A percentile compares a stretch with the other conserved stretches of the same genome.
These are phyloP conservation scores for Emiliania huxleyi DNA, from an alignment of 78 protist genomes.

Conservation along the genomic window DNA sequence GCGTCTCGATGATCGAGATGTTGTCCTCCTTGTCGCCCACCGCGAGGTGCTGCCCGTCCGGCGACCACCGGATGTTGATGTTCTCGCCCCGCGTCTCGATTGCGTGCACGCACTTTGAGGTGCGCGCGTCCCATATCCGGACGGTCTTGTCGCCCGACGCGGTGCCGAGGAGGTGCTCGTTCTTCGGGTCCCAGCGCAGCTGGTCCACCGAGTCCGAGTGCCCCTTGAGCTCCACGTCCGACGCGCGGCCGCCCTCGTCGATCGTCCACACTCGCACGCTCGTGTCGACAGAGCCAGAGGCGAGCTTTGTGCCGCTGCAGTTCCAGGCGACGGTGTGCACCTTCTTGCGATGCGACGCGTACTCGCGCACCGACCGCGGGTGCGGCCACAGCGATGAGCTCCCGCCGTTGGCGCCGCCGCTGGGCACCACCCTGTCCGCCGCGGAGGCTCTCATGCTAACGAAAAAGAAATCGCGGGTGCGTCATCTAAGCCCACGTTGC, in stretches of 20 bases:
- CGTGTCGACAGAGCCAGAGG: constrained; percentile 15
- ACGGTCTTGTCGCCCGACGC: constrained; percentile 47
- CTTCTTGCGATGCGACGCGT: neutral
- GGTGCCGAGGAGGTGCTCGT: constrained; percentile 9
- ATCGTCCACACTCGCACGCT: neutral
- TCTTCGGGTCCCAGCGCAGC: neutral
- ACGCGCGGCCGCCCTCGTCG: neutral
- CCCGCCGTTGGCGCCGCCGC: too few species aligned
- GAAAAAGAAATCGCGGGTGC: too few species aligned
- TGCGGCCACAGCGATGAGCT: too few species aligned
- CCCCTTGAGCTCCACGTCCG: neutral
- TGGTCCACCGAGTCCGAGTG: constrained; percentile 10
- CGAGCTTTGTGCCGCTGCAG: neutral
- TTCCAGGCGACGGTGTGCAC: neutral
- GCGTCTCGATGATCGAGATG: constrained; percentile 17
- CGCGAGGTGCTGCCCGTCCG: constrained; percentile 33
- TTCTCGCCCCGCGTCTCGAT: constrained; percentile 44
- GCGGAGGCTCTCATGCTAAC: too few species aligned
- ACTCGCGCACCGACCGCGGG: too few species aligned
- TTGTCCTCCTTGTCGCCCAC: constrained; percentile 42
- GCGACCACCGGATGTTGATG: constrained; percentile 44
- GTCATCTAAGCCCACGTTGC: too few species aligned
- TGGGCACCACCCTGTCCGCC: too few species aligned
- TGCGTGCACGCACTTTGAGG: neutral
- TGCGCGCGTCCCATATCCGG: constrained; percentile 37